Conservation (phyloP, 1,284 basidiomycete species). For the Ceratobasidium sp. region DNA sequence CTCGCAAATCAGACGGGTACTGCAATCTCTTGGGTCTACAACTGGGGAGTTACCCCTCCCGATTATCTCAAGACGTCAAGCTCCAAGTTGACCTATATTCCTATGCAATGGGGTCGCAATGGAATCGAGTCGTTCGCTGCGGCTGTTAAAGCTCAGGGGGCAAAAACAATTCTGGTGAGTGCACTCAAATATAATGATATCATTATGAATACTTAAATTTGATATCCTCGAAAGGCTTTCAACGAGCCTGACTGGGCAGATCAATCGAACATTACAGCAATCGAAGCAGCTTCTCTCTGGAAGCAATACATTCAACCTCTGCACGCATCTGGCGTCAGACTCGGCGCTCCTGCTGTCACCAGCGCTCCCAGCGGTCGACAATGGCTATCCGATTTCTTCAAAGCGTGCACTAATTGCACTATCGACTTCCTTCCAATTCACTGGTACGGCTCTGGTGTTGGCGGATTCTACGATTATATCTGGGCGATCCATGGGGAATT, state of each 20-base stretch:
- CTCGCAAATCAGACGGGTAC: slow-evolving; percentile 43
- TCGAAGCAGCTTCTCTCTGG: slow-evolving; percentile 54
- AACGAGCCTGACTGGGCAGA: slow-evolving; percentile 47
- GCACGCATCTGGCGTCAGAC: slow-evolving; percentile 49
- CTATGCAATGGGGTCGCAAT: slow-evolving; percentile 51
- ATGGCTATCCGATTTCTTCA: slow-evolving; percentile 16
- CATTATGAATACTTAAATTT: not conserved
- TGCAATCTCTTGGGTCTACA: slow-evolving; percentile 50
- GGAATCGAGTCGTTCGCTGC: slow-evolving; percentile 49
- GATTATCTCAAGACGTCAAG: slow-evolving; percentile 44
- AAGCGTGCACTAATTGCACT: slow-evolving; percentile 13
- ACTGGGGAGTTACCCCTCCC: slow-evolving; percentile 49
- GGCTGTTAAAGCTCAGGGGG: slow-evolving; percentile 45
- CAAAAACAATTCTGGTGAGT: slow-evolving; percentile 49
- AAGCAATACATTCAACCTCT: slow-evolving; percentile 55
- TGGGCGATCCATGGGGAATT: slow-evolving; percentile 10
- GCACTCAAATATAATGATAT: slow-evolving; percentile 47
- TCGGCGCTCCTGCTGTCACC: slow-evolving; percentile 50
- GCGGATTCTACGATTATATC: slow-evolving; percentile 23
- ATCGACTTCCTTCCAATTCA: slow-evolving; percentile 24
- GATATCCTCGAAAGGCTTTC: slow-evolving; percentile 41
- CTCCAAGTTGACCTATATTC: slow-evolving; percentile 48
- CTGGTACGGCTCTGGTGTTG: slow-evolving; percentile 23
- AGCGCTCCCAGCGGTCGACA: slow-evolving; percentile 15
- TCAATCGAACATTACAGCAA: slow-evolving; percentile 55